phyloP scores from a whole-genome alignment of 2,329 filamentous ascomycete genomes.

The Moelleriella libera region DNA sequence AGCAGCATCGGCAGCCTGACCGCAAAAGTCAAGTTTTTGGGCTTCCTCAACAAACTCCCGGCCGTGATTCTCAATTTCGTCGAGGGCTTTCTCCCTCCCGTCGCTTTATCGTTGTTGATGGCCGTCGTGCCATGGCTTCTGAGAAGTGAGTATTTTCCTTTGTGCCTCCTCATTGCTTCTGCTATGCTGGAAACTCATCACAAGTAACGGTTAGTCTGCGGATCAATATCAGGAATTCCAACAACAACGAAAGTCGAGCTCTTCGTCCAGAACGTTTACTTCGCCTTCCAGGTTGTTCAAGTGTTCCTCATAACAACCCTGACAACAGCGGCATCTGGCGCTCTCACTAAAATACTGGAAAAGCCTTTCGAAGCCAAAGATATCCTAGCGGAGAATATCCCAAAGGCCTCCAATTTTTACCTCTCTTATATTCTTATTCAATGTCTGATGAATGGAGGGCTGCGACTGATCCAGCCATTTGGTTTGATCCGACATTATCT shows the following conservation, averaged over 20 bases:
- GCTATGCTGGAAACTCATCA: not conserved
- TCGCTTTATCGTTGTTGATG: conserved; percentile 73
- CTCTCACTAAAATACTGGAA: conserved; percentile 46
- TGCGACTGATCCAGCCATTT: conserved; percentile 54
- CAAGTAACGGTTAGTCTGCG: conserved; percentile 43
- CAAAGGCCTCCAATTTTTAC: conserved; percentile 84
- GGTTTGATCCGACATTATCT: conserved; percentile 46
- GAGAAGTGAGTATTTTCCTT: conserved; percentile 27
- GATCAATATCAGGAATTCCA: conserved; percentile 65
- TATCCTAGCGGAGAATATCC: conserved; percentile 60
- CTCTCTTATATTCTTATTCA: conserved; percentile 89
- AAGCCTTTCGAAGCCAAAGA: conserved; percentile 47
- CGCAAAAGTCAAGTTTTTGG: conserved; percentile 52
- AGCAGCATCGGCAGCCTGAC: conserved; percentile 68
- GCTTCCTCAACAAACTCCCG: conserved; percentile 61
- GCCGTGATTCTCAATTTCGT: conserved; percentile 62
- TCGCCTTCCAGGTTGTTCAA: conserved; percentile 79
- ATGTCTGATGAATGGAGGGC: conserved; percentile 65
- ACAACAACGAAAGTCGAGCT: conserved; percentile 71
- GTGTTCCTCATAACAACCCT: conserved; percentile 83
- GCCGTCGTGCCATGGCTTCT: conserved; percentile 73
- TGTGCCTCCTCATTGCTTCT: not conserved
- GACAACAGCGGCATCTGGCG: conserved; percentile 63
- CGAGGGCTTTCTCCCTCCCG: conserved; percentile 67
- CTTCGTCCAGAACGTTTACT: conserved; percentile 84